Evolutionary conservation across 2,329 filamentous ascomycete genomes (phyloP).

Genomic region (Fusarium sp.): DNA sequence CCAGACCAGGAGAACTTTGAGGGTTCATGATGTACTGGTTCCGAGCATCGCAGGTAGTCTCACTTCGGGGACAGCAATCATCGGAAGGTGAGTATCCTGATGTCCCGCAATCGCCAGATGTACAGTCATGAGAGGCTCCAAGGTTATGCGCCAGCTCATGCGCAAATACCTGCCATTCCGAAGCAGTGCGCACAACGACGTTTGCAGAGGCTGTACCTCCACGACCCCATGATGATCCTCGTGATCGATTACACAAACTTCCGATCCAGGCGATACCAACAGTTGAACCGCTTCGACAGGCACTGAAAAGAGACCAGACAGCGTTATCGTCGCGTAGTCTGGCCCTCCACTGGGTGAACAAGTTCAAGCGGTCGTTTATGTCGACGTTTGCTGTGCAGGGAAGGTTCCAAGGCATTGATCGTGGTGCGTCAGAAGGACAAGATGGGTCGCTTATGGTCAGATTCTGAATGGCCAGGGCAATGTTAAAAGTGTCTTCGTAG

Average conservation of each 20-base stretch:
- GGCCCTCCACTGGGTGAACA: constrained; percentile 85
- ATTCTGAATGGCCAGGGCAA: constrained; percentile 83
- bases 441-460: constrained; percentile 73
- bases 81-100: neutral
- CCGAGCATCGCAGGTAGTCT: constrained; percentile 71
- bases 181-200: constrained; percentile 73
- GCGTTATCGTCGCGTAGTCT: constrained; percentile 74
- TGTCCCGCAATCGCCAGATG: neutral
- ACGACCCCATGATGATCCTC: constrained; percentile 55
- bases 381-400: constrained; percentile 66
- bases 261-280: constrained; percentile 90
- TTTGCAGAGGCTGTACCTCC: constrained; percentile 90
- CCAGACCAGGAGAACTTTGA: constrained; percentile 73
- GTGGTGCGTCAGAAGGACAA: constrained; percentile 67
- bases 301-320: constrained; percentile 84
- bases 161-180: constrained; percentile 89
- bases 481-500: constrained; percentile 88
- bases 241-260: constrained; percentile 68
- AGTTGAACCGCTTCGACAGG: constrained; percentile 76
- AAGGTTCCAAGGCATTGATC: constrained; percentile 78
- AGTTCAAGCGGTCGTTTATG: constrained; percentile 77
- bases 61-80: constrained; percentile 74
- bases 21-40: constrained; percentile 89
- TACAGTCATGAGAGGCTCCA: constrained; percentile 32
- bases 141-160: constrained; percentile 79